Conservation (phyloP, 176 grass and related monocot genomes). For the Bromus sterilis region DNA sequence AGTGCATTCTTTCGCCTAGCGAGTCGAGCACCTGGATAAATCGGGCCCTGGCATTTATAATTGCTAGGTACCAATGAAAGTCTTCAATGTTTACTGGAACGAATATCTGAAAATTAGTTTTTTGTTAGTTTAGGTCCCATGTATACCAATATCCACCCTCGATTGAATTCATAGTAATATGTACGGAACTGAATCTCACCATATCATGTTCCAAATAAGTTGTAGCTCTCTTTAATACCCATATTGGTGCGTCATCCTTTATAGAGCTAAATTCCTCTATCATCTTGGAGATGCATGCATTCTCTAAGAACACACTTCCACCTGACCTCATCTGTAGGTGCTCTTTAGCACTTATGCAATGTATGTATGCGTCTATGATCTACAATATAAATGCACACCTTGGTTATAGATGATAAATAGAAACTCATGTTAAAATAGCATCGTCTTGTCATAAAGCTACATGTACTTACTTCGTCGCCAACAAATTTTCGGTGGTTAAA, state of each 20-base stretch:
- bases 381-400: neutral
- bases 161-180: too few relatives aligned
- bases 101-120: too few relatives aligned
- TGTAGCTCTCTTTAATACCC: neutral
- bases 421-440: neutral
- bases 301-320: neutral
- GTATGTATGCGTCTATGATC: neutral
- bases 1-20: too few relatives aligned
- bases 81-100: too few relatives aligned
- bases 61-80: too few relatives aligned
- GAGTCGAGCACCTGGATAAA: too few relatives aligned
- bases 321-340: neutral
- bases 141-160: too few relatives aligned
- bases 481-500: too few relatives aligned
- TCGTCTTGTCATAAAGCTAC: too few relatives aligned
- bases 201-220: neutral
- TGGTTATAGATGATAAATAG: neutral
- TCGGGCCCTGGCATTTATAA: too few relatives aligned
- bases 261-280: neutral
- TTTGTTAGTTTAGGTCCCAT: too few relatives aligned
- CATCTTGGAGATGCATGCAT: neutral
- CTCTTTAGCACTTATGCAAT: neutral
- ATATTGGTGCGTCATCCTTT: neutral
- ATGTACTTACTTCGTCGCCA: too few relatives aligned
- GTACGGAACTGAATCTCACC: neutral